Percentiles rank a stretch among this genome's conserved stretches.
Conservation (phyloP, 2,329 filamentous ascomycete genomes). For the Ophiostoma piceae region DNA sequence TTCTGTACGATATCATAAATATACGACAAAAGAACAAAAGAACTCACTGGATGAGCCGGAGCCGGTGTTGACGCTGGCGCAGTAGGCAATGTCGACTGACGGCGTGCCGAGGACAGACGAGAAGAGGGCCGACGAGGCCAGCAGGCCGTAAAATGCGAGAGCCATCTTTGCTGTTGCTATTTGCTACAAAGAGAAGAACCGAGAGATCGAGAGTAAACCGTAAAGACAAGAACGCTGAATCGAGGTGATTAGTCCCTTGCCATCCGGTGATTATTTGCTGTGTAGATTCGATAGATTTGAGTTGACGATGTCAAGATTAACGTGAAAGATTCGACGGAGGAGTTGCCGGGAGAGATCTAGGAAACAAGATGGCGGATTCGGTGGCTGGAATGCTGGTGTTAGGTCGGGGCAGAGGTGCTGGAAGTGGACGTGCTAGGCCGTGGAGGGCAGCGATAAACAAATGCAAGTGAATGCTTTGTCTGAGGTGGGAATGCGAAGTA, state of each 20-base stretch:
- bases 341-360: background rate
- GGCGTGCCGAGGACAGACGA: constrained; percentile 5
- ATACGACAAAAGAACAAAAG: background rate
- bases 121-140: constrained; percentile 13
- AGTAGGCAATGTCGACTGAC: constrained; percentile 36
- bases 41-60: constrained; percentile 41
- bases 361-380: background rate
- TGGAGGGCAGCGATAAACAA: constrained; percentile 22
- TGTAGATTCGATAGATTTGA: too few species aligned
- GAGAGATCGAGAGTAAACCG: background rate
- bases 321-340: background rate
- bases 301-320: too few species aligned
- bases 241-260: background rate
- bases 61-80: constrained; percentile 45
- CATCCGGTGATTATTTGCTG: background rate
- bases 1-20: background rate
- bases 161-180: constrained; percentile 16
- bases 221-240: background rate
- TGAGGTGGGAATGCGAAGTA: background rate
- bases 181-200: background rate
- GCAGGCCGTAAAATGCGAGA: constrained; percentile 13
- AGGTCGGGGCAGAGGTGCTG: background rate
- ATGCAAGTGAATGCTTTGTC: constrained; percentile 26
- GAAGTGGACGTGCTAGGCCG: background rate
- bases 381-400: constrained; percentile 5